Evolutionary conservation across 1,139 yeast species (phyloP).

Genomic region (Taphrina flavorubra): DNA sequence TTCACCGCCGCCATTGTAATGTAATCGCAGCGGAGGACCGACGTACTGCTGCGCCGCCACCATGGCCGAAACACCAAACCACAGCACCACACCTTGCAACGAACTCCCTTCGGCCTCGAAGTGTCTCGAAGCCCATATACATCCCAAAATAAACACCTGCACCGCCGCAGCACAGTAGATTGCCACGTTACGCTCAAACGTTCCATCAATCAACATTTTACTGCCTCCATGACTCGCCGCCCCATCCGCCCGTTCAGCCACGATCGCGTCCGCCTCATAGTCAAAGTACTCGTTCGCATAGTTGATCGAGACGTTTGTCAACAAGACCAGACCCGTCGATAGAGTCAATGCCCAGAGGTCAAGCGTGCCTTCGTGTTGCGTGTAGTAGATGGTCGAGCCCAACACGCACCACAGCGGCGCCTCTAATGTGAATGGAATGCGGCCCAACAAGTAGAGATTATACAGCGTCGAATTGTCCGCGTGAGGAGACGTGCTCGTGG

Average conservation of each 20-base stretch:
- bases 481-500: neutral
- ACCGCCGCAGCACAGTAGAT: conserved; percentile 12
- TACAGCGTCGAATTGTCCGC: conserved; percentile 12
- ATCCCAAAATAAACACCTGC: conserved; percentile 13
- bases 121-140: neutral
- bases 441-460: conserved; percentile 20
- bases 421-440: conserved; percentile 24
- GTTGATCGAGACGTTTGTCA: conserved; percentile 25
- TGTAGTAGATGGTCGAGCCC: conserved; percentile 2
- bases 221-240: conserved; percentile 18
- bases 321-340: conserved; percentile 14
- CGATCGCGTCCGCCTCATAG: conserved; percentile 24
- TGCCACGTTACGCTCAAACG: conserved; percentile 15
- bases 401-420: conserved; percentile 20
- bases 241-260: conserved; percentile 2
- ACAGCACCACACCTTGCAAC: conserved; percentile 23
- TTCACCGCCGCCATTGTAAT: conserved; percentile 26
- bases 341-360: neutral
- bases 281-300: conserved; percentile 34
- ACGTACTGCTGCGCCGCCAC: conserved; percentile 29
- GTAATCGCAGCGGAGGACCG: conserved; percentile 25
- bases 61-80: conserved; percentile 16
- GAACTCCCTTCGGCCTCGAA: conserved; percentile 20
- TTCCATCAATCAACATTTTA: conserved; percentile 16
- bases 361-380: neutral